These are phyloP conservation scores for Argentina anserina DNA, from an alignment of 306 rosid genomes.

Conservation along the genomic window DNA sequence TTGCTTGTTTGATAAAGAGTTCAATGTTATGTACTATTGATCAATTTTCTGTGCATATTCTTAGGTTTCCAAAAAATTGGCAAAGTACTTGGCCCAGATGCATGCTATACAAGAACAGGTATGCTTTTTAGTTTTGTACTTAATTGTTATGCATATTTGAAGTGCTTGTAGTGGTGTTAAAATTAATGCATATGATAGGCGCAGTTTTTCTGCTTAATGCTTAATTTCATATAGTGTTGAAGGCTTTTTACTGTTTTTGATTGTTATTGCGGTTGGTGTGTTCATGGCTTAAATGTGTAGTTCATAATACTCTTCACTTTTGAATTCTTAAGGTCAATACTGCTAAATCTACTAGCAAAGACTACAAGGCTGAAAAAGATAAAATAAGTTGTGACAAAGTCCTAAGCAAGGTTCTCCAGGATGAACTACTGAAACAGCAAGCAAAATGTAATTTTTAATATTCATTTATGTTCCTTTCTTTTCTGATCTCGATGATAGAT, in stretches of 20 bases:
- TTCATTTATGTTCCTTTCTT: conserved; percentile 16
- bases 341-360: conserved; percentile 69
- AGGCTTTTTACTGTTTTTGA: background rate
- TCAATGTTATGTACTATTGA: background rate
- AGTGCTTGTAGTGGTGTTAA: conserved; percentile 16
- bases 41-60: conserved; percentile 17
- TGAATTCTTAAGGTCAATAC: conserved; percentile 54
- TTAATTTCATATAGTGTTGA: too few relatives aligned
- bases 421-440: conserved; percentile 55
- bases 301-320: conserved; percentile 23
- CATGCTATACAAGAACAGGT: conserved; percentile 84
- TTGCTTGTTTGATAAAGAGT: background rate
- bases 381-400: conserved; percentile 68
- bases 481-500: background rate
- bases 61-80: conserved; percentile 74
- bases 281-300: conserved; percentile 13
- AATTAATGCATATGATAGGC: conserved; percentile 5
- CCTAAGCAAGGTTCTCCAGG: conserved; percentile 71
- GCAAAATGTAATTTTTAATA: conserved; percentile 52
- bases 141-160: background rate
- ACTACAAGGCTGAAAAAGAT: conserved; percentile 54
- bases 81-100: conserved; percentile 63
- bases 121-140: conserved; percentile 8
- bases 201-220: background rate
- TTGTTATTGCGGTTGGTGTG: background rate